Base-by-base conservation (phyloP, 768 basidiomycete genomes). In the Kwoniella pini region DNA sequence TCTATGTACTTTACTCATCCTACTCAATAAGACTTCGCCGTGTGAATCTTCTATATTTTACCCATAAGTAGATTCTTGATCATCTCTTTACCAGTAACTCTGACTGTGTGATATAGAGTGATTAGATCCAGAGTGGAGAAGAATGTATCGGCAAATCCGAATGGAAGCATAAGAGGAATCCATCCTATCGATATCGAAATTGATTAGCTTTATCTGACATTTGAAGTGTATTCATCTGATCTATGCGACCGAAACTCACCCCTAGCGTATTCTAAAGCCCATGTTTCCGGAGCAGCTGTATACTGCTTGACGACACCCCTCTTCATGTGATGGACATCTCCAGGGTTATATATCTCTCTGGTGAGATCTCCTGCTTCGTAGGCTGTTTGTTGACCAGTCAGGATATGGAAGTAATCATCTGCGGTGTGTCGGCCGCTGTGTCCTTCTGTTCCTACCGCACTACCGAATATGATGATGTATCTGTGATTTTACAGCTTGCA, bases 371-470 rank as follows among this genome's bases (percentile, higher is more conserved):
- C 94, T 0, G 95, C 87, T 24, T 55, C 75, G 78, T 91, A 96
- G 0, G 94, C 95, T 87, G 91, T 95, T 78, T 99, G 91, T 79
- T 95, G 92, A 0, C 95, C 96, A 50, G 85, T 81, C 30, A 99
- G 82, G 72, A 99, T 97, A 74, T 96, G 86, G 82, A 98, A 99
- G 79, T 97, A 98, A 77, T 99, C 96, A 75, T 99, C 96, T 1
- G 94, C 93, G 1, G 91, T 90, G 77, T 97, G 95, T 56, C 95
- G 68, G 7, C 96, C 96, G 13, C 87, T 85, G 75, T 98, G 96
- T 1, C 96, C 96, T 80, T 99, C 96, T 1, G 95, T 98, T 10
- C 96, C 96, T 10, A 97, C 83, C 0, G 96, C 92, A 0, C 94
- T 95, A 3, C 96, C 94, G 65, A 96, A 96, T 68, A 97, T 88